phyloP scores from a whole-genome alignment of 495 filamentous ascomycete species.

The Xylaria curta region DNA sequence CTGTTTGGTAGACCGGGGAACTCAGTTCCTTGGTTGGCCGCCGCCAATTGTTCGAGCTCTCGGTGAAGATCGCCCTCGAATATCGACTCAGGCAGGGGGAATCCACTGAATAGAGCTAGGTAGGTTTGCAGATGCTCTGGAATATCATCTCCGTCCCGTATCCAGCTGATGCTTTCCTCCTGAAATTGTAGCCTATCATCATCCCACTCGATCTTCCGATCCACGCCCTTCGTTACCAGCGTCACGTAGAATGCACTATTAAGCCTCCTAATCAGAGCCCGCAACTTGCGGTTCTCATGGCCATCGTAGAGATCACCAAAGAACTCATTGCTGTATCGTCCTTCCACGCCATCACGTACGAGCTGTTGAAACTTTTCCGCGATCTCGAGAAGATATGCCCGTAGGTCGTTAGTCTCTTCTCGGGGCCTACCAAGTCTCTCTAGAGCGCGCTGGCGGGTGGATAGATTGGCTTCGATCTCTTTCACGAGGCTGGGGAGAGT shows the following conservation, averaged over 20 bases:
- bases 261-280: conserved; percentile 34
- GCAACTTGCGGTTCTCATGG: conserved; percentile 27
- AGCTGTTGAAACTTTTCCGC: conserved; percentile 31
- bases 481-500: not conserved
- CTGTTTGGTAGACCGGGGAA: conserved; percentile 34
- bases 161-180: not conserved
- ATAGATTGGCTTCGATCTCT: not conserved
- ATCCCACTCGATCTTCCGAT: conserved; percentile 31
- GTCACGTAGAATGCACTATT: conserved; percentile 34
- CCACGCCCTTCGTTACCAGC: conserved; percentile 30
- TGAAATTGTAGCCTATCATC: not conserved
- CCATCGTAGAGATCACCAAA: conserved; percentile 28
- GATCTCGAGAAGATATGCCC: conserved; percentile 33
- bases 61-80: conserved; percentile 15
- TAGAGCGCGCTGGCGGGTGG: not conserved
- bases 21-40: conserved; percentile 34
- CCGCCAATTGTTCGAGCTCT: conserved; percentile 29
- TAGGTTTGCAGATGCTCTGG: not conserved
- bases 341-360: conserved; percentile 34
- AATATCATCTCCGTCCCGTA: too few species aligned
- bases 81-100: not conserved
- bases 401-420: not conserved
- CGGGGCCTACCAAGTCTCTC: not conserved
- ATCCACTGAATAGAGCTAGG: not conserved
- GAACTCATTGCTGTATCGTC: conserved; percentile 37